Conservation (phyloP, 2,329 filamentous ascomycete genomes). For the Anisogramma anomala region DNA sequence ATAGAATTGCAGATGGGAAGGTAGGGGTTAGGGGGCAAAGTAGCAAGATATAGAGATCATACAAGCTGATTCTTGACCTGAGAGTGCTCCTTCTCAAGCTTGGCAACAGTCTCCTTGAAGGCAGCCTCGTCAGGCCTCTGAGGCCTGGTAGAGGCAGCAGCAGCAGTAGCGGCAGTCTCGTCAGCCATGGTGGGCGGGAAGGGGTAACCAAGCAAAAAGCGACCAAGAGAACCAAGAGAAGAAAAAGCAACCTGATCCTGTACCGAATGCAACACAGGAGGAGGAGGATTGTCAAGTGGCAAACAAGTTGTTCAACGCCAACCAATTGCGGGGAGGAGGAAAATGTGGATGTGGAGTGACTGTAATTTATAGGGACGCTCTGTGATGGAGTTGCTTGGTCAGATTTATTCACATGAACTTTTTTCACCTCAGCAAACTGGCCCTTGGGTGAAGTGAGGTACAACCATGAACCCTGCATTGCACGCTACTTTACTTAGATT, state of each 20-base stretch:
- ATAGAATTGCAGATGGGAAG: background rate
- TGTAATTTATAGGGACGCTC: too few relatives aligned
- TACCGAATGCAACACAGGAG: slow-evolving; percentile 3
- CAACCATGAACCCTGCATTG: too few relatives aligned
- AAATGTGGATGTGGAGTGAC: background rate
- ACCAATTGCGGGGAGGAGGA: background rate
- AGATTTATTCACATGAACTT: too few relatives aligned
- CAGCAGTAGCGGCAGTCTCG: slow-evolving; percentile 26
- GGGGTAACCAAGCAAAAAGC: slow-evolving; percentile 10
- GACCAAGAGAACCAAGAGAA: slow-evolving; percentile 8
- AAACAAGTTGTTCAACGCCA: background rate
- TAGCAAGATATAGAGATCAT: slow-evolving; percentile 13
- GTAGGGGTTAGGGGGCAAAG: background rate
- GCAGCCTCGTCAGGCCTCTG: slow-evolving; percentile 77
- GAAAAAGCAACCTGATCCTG: slow-evolving; percentile 5
- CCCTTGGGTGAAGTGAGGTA: too few relatives aligned
- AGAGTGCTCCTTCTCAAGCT: slow-evolving; percentile 79
- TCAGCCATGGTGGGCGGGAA: slow-evolving; percentile 34
- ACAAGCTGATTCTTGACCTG: slow-evolving; percentile 52
- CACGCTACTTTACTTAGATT: too few relatives aligned
- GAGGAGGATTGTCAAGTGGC: background rate
- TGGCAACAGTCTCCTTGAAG: slow-evolving; percentile 67
- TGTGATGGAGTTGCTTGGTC: too few relatives aligned
- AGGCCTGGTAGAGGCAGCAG: slow-evolving; percentile 49
- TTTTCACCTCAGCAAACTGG: background rate